Base-by-base conservation (phyloP, 768 basidiomycete species). In the Termitomyces sp. region DNA sequence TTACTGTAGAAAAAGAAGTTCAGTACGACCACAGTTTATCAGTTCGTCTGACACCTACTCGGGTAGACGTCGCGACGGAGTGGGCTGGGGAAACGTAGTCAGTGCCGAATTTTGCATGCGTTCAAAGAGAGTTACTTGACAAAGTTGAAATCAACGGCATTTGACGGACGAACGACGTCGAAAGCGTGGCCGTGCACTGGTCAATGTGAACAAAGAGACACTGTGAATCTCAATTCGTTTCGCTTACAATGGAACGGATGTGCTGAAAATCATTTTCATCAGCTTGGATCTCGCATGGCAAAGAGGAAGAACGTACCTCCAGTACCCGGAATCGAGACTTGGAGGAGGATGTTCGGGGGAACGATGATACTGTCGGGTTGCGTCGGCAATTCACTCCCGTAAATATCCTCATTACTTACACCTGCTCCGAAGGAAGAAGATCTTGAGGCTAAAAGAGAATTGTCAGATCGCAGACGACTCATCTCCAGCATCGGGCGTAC, bases 371-470 rank as follows among this genome's bases (percentile, higher is more conserved):
- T 56, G 9, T 49, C 13, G 22, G 9, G 18, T 3, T 31, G 12
- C n/a, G 13, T 39, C 13, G 49, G 24, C n/a, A 29, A 48, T 15
- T 5, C 16, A 58, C 24, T n/a, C 24, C 24, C 8, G 46, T 31
- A 18, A 22, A 44, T n/a, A 15, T 16, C 22, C 26, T 44, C 9
- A 18, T 37, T n/a, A 50, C 64, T 6, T 63, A 65, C 64, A 65
- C 39, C 55, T 65, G 64, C 37, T 65, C 64, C n/a, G 70, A 62
- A 7, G 82, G 83, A 56, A 82, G 66, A 37, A 83, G 70, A 22
- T 81, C 75, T n/a, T 70, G 61, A 0, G 82, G 75, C 54, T 65
- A 48, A 31, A 33, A 41, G 29, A 13, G 15, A 3, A 7, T 31
- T n/a, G 41, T 47, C 28, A 42, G 51, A 54, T 12, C 0, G 6